Conservation (phyloP, 1,284 basidiomycete genomes). For the Fomitopsis palustris region DNA sequence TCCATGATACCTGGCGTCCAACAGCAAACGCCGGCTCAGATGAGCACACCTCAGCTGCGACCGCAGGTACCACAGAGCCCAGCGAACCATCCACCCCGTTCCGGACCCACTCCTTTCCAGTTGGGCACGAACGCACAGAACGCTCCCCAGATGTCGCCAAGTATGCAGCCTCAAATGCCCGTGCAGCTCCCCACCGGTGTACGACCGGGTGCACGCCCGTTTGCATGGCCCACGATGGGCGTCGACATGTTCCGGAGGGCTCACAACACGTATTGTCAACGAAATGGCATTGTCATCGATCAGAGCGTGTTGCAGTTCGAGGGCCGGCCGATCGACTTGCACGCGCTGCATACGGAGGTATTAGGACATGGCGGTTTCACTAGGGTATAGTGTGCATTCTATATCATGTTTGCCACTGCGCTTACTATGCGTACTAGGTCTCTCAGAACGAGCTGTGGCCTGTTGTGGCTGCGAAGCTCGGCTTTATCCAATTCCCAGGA, state of each 20-base stretch:
- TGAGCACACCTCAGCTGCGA: slow-evolving; percentile 16
- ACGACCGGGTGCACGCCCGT: background rate
- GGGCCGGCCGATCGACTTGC: slow-evolving; percentile 50
- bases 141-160: slow-evolving; percentile 9
- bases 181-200: background rate
- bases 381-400: slow-evolving; percentile 37
- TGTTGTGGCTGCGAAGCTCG: slow-evolving; percentile 60
- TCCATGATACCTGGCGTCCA: slow-evolving; percentile 8
- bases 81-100: slow-evolving; percentile 8
- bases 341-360: slow-evolving; percentile 53
- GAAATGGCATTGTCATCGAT: slow-evolving; percentile 38
- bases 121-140: slow-evolving; percentile 2
- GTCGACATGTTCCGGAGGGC: slow-evolving; percentile 46
- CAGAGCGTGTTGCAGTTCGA: slow-evolving; percentile 43
- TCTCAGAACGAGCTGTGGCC: slow-evolving; percentile 56
- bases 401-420: background rate
- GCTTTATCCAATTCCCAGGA: slow-evolving; percentile 58
- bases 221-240: slow-evolving; percentile 21
- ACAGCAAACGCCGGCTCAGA: slow-evolving; percentile 11
- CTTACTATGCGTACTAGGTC: slow-evolving; percentile 36
- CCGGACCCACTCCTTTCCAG: slow-evolving; percentile 13
- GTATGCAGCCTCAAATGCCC: slow-evolving; percentile 6
- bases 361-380: slow-evolving; percentile 57
- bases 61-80: slow-evolving; percentile 12
- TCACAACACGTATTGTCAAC: slow-evolving; percentile 45